Evolutionary conservation across 192 early-diverging fungal genomes (phyloP).

Genomic region (Martensiomyces pterosporus): DNA sequence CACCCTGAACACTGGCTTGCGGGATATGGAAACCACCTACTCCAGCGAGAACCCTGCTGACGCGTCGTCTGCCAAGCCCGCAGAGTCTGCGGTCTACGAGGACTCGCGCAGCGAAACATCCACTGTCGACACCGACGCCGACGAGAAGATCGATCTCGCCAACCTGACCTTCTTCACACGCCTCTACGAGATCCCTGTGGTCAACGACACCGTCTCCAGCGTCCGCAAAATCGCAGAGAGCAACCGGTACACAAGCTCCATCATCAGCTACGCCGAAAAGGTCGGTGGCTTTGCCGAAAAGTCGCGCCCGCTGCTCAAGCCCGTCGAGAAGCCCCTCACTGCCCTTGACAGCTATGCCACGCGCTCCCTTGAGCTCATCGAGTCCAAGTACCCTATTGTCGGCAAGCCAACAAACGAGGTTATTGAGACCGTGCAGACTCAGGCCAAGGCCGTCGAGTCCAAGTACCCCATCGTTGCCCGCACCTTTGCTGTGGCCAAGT

Average conservation of each 20-base stretch:
- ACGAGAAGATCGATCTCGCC: constrained; percentile 30
- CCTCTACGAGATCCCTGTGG: constrained; percentile 52
- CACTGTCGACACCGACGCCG: constrained; percentile 46
- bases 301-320: constrained; percentile 43
- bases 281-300: constrained; percentile 38
- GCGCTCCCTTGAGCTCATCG: constrained; percentile 61
- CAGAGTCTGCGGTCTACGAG: constrained; percentile 25
- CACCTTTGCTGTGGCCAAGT: constrained; percentile 54
- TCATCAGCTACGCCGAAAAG: constrained; percentile 45
- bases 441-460: constrained; percentile 30
- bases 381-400: constrained; percentile 58
- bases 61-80: constrained; percentile 24
- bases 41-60: too few relatives aligned
- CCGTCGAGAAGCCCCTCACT: constrained; percentile 52
- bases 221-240: constrained; percentile 49
- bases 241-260: constrained; percentile 40
- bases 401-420: constrained; percentile 60
- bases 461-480: constrained; percentile 52
- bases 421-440: constrained; percentile 51
- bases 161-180: constrained; percentile 48
- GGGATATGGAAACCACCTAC: too few relatives aligned
- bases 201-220: constrained; percentile 51
- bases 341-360: constrained; percentile 59
- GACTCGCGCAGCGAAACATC: constrained; percentile 56
- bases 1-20: too few relatives aligned